These are phyloP conservation scores for Neurospora sp. DNA, from an alignment of 495 filamentous ascomycete species.

Conservation along the genomic window DNA sequence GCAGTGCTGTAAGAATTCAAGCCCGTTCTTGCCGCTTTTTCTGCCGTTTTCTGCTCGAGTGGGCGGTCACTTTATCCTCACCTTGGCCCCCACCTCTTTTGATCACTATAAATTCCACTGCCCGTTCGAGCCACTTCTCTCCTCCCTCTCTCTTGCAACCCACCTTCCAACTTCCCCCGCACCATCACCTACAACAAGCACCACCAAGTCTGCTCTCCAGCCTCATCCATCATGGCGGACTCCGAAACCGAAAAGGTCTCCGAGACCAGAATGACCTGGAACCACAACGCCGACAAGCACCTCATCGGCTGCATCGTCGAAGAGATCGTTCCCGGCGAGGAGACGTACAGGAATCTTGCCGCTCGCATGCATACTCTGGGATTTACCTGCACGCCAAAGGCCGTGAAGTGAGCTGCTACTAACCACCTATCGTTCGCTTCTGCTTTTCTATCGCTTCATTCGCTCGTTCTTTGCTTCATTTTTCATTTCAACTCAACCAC, in stretches of 20 bases:
- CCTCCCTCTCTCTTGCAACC: neutral
- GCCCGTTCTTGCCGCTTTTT: neutral
- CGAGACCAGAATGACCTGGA: conserved; percentile 16
- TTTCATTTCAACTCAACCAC: neutral
- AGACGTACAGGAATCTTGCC: conserved; percentile 12
- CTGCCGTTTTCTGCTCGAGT: neutral
- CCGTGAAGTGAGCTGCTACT: conserved; percentile 15
- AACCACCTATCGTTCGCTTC: neutral
- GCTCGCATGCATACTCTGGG: conserved; percentile 12
- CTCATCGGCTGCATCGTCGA: conserved; percentile 13
- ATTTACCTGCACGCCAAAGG: conserved; percentile 20
- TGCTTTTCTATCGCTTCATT: neutral
- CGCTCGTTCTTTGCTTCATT: neutral
- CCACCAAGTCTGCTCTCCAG: neutral
- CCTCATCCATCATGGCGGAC: conserved; percentile 4
- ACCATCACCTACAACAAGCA: neutral
- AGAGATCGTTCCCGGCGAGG: conserved; percentile 8
- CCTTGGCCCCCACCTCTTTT: neutral
- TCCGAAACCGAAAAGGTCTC: neutral
- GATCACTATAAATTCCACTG: neutral
- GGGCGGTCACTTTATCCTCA: neutral
- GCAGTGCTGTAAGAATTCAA: conserved; percentile 18
- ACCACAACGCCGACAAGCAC: conserved; percentile 18
- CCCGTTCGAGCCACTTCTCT: neutral
- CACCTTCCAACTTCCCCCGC: neutral